Base-by-base conservation (phyloP, 83 land plant species). In the Thuja plicata region DNA sequence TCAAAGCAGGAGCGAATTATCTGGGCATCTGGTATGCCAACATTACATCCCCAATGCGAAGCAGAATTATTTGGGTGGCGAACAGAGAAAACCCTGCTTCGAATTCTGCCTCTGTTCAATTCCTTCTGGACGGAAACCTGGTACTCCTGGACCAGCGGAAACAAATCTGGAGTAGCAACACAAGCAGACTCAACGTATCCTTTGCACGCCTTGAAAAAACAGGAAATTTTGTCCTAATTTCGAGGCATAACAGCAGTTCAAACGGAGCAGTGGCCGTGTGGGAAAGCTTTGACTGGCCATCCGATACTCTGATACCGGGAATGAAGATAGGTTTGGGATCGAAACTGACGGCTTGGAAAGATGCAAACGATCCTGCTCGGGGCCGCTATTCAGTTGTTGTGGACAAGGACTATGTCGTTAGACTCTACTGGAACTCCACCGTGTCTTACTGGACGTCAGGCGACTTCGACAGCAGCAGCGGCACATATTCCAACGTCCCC, bases 21-120 rank as follows among this genome's bases (percentile, higher is more conserved):
- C 74, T 70, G 30, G 74, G 74, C 32, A 70, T 70, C 74, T 70
- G 74, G 74, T 70, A 70, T 70, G 74, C 74, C n/a, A 70, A 70
- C 0, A 70, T 70, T 70, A n/a, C 74, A 24, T 70, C 74, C 32
- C 74, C 74, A n/a, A 0, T 70, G 27, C 32, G 32, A n/a, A 70
- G 8, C 32, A 70, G 32, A 9, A 70, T 70, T 8, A 30, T 70
- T n/a, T 70, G 74, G 74, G 74, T 70, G 6, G 74, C 74, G 74
- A 70, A 70, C 32, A 70, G 74, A 11, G 74, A 70, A 32, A 70
- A 8, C 30, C 74, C 74, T 70, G 74, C 74, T 70, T 70, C 74
- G n/a, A 70, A 24, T 70, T n/a, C 32, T 70, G 74, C 3, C 32
- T 24, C 32, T 0, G 11, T 21, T 2, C 8, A 70, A 0, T n/a